Percentiles rank a stretch among this genome's conserved stretches.
Evolutionary conservation across 1,284 basidiomycete species (phyloP).

Genomic region (Taiwanofungus camphoratus): DNA sequence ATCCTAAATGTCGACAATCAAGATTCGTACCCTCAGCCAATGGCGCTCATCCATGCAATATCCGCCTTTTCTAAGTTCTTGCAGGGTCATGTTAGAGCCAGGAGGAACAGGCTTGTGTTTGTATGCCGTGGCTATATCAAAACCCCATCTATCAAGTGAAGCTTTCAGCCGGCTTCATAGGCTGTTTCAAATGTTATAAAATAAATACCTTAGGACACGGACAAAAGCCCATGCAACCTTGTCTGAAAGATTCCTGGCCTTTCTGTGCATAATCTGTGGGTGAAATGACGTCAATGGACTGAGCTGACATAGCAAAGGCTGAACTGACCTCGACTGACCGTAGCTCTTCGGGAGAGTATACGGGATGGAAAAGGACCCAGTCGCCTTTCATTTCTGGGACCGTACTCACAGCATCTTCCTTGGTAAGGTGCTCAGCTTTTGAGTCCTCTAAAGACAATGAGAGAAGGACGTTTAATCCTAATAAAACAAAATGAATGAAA

Average conservation of each 20-base stretch:
- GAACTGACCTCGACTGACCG: conserved; percentile 60
- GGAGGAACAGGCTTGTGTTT: conserved; percentile 65
- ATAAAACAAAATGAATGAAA: no score
- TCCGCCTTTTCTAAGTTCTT: conserved; percentile 67
- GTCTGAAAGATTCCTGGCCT: conserved; percentile 66
- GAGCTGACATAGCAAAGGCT: neutral
- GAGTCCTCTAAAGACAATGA: no score
- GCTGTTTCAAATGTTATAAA: conserved; percentile 1
- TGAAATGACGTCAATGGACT: neutral
- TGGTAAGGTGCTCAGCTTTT: neutral
- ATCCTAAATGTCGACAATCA: neutral
- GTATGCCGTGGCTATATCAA: conserved; percentile 80
- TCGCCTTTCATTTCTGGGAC: conserved; percentile 43
- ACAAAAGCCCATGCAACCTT: conserved; percentile 67
- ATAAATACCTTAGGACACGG: conserved; percentile 41
- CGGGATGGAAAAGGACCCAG: conserved; percentile 82
- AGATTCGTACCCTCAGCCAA: conserved; percentile 65
- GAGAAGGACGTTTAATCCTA: no score
- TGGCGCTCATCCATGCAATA: conserved; percentile 67
- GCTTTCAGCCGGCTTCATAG: neutral
- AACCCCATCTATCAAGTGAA: conserved; percentile 41
- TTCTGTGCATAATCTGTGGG: conserved; percentile 73
- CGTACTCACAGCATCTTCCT: neutral
- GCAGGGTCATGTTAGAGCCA: conserved; percentile 54
- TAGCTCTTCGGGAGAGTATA: conserved; percentile 75